Evolutionary conservation across 306 rosid species (phyloP), one percentile per base, ranked within the genome.

Genomic region (Cucurbita argyrosperma): DNA sequence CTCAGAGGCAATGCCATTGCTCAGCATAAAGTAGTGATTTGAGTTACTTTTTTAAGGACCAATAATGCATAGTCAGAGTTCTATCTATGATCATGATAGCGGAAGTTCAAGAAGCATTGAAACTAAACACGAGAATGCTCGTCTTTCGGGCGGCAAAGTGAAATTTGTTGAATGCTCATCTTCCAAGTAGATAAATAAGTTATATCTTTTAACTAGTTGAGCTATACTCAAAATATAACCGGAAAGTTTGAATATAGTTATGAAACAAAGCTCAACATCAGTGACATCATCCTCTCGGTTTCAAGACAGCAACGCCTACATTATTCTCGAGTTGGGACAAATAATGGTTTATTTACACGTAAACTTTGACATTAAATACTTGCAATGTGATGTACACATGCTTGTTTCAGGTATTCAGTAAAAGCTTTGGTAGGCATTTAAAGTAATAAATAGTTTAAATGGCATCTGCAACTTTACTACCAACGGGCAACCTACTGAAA

Each of bases 111-210:
- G 87, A 61, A 83, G 83, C 78, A 76, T 72, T 47, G 95, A 87
- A 56, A 80, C 62, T 79, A 84, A 75, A 81, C 92, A 83, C 65
- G 75, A 90, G 40, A 87, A 84, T 14, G 46, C 62, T 18, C 95
- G 95, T 39, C 87, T 96, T 30, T 94, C 95, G 11, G 99, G 99
- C 82, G 87, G 96, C 2, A 88, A 82, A 79, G 76, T 78, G 1
- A 89, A 89, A 80, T 66, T 80, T 40, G 82, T 74, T 43, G 99
- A 94, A 77, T 90, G 97, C 73, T 91, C 96, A 71, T 80, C 84
- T 82, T 91, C 99, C 35, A 30, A 30, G 4, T 30, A 30, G 4
- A 30, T 30, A 30, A 30, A 30, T 30, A 30, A 30, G 35, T 30
- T 26, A 30, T 30, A 30, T 30, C 0, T 30, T 30, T 30, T 30